Evolutionary conservation across 1,284 basidiomycete genomes (phyloP).

Genomic region (Caloboletus inedulis): DNA sequence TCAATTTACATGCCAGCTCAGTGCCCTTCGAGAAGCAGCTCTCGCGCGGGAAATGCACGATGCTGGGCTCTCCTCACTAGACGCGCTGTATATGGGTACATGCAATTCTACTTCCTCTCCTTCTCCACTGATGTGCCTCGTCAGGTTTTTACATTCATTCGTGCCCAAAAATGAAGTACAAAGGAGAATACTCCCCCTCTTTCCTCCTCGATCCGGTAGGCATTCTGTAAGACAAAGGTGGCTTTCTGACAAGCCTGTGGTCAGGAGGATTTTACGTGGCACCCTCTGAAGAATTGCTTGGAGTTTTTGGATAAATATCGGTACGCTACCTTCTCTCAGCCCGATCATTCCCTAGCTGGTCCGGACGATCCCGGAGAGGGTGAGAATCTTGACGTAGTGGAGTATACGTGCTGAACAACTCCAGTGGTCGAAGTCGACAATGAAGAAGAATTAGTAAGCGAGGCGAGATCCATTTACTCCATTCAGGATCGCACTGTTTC

Average conservation of each 20-base stretch:
- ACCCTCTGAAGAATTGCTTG: constrained; percentile 61
- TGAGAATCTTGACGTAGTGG: constrained; percentile 6
- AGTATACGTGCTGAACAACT: neutral
- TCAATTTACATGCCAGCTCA: constrained; percentile 52
- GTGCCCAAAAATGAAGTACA: constrained; percentile 96
- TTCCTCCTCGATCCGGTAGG: constrained; percentile 84
- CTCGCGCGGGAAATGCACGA: constrained; percentile 70
- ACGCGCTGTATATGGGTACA: constrained; percentile 82
- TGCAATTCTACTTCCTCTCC: neutral
- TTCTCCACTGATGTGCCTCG: neutral
- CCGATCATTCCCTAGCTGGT: constrained; percentile 49
- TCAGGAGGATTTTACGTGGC: constrained; percentile 77
- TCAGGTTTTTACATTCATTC: constrained; percentile 89
- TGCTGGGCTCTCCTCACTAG: constrained; percentile 63
- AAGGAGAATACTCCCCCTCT: constrained; percentile 88
- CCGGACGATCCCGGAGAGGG: constrained; percentile 25
- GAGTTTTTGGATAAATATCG: constrained; percentile 60
- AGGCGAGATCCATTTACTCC: constrained; percentile 25
- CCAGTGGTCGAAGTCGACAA: constrained; percentile 16
- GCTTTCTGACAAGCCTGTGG: constrained; percentile 3
- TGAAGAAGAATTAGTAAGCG: constrained; percentile 20
- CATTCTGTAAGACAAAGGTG: neutral
- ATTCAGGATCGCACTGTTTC: constrained; percentile 20
- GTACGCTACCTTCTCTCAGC: constrained; percentile 66
- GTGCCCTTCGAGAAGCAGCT: constrained; percentile 76